These are phyloP conservation scores for Galeopsis tetrahit DNA, from an alignment of 257 asterid genomes.

Conservation along the genomic window DNA sequence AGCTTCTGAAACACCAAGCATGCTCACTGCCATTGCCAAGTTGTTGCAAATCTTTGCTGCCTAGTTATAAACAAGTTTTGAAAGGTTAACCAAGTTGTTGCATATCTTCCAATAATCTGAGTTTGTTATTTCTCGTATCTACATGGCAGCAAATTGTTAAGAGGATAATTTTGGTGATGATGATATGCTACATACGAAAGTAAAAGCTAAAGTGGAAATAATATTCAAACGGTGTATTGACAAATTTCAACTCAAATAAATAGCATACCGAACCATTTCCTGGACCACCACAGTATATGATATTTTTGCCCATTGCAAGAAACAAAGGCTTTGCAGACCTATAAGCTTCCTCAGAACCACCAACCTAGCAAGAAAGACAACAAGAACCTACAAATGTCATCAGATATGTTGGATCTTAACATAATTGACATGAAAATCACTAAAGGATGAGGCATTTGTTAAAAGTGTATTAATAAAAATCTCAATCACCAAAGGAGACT, in stretches of 20 bases:
- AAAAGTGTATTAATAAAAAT: background rate
- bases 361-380: constrained; percentile 54
- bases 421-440: no score
- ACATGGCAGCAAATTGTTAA: background rate
- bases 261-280: constrained; percentile 91
- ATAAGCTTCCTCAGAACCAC: constrained; percentile 85
- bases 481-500: background rate
- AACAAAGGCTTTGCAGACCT: constrained; percentile 71
- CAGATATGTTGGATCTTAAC: no score
- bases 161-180: constrained; percentile 8
- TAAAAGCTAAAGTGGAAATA: background rate
- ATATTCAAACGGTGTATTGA: background rate
- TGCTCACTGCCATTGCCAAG: constrained; percentile 92
- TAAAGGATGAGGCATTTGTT: no score
- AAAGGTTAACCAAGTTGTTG: background rate
- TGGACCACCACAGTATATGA: constrained; percentile 94
- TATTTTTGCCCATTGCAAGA: constrained; percentile 86
- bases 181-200: background rate
- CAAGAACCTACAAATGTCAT: background rate
- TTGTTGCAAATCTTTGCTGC: constrained; percentile 96
- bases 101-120: background rate
- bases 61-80: constrained; percentile 37
- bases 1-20: constrained; percentile 98
- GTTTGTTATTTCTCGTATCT: background rate
- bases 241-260: background rate